Conservation (phyloP, 164 flowering plant genomes). For the Umbellularia californica region DNA sequence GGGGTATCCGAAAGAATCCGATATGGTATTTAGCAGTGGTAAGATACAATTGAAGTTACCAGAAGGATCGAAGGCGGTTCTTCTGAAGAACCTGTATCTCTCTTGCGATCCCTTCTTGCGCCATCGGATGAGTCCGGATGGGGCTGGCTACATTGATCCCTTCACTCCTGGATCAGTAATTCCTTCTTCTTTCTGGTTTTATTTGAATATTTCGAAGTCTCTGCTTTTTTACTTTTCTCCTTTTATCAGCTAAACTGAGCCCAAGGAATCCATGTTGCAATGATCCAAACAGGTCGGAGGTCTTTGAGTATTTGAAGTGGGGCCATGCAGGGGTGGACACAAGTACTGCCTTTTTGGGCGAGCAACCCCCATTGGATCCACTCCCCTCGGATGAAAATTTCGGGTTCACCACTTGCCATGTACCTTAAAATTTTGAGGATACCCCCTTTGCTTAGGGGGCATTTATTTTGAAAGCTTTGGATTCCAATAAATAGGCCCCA, state of each 20-base stretch:
- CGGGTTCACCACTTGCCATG: no score
- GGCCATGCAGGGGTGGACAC: not conserved
- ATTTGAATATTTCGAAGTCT: no score
- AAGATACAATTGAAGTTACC: slow-evolving; percentile 17
- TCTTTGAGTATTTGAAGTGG: not conserved
- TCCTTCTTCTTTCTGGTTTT: not conserved
- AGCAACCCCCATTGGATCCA: not conserved
- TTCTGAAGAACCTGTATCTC: slow-evolving; percentile 30
- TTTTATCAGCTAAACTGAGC: not conserved
- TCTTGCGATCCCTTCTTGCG: slow-evolving; percentile 29
- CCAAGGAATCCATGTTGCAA: not conserved
- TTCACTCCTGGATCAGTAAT: slow-evolving; percentile 20
- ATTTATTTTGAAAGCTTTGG: no score
- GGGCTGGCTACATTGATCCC: not conserved
- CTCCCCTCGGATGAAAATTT: no score
- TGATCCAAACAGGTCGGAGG: not conserved
- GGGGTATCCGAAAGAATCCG: slow-evolving; percentile 29
- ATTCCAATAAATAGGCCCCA: no score
- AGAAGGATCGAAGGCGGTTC: slow-evolving; percentile 13
- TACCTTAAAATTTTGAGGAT: no score
- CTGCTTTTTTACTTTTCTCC: not conserved
- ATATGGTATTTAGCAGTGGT: slow-evolving; percentile 18
- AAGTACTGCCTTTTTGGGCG: not conserved
- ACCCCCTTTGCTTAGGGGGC: no score
- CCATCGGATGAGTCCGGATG: slow-evolving; percentile 11